These are phyloP conservation scores for Stentor roeselii DNA, from an alignment of 73 alveolate species.

Conservation along the genomic window DNA sequence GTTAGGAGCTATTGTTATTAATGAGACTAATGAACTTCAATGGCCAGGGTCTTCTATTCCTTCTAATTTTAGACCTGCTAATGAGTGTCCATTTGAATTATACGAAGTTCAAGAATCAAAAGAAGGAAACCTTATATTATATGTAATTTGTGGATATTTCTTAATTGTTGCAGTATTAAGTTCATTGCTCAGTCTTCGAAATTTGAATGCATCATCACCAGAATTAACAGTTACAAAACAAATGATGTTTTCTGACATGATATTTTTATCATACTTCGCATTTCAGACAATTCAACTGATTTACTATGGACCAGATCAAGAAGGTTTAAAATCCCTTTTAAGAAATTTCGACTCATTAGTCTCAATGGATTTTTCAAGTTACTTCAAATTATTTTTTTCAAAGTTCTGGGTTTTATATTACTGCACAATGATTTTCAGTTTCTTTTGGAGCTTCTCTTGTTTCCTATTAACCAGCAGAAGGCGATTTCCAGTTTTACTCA, in stretches of 20 bases:
- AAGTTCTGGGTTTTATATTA: neutral
- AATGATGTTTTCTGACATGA: neutral
- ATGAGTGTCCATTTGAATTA: neutral
- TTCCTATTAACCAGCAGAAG: no score
- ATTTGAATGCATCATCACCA: neutral
- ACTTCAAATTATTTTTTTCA: no score
- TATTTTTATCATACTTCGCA: neutral
- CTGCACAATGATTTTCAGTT: neutral
- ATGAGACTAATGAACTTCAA: neutral
- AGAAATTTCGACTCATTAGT: neutral
- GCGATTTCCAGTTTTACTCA: no score
- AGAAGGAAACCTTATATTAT: neutral
- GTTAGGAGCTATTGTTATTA: neutral
- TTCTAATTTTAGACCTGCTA: neutral
- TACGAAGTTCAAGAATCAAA: neutral
- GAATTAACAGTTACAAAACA: no score
- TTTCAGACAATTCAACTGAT: neutral
- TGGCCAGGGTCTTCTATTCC: neutral
- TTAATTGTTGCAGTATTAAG: neutral
- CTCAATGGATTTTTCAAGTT: neutral
- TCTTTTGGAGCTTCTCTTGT: neutral
- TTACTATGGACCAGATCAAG: neutral
- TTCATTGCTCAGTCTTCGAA: neutral
- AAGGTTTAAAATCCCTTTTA: neutral
- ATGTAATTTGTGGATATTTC: neutral